Conservation (phyloP, 169 alveolate genomes). For the Perkinsus olseni region DNA sequence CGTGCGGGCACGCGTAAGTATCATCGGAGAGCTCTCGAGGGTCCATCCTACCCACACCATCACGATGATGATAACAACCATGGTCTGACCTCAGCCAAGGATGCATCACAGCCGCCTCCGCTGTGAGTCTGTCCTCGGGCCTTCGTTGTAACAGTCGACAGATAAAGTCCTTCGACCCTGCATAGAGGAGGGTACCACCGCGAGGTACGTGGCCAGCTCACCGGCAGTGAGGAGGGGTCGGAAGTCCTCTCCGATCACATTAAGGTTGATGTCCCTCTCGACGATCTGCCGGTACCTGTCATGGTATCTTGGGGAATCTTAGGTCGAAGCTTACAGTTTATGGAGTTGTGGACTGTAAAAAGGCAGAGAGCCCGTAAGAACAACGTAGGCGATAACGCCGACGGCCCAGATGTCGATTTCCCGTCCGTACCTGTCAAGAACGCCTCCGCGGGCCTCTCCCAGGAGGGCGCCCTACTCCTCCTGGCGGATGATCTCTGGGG, state of each 20-base stretch:
- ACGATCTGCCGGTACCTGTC: conserved; percentile 42
- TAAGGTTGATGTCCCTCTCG: conserved; percentile 32
- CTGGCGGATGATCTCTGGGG: conserved; percentile 45
- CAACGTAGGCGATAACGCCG: conserved; percentile 44
- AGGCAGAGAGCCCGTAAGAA: conserved; percentile 45
- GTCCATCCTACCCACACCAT: background rate
- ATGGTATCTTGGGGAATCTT: background rate
- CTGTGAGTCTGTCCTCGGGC: conserved; percentile 43
- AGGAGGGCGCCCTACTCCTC: conserved; percentile 26
- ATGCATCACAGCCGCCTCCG: conserved; percentile 36
- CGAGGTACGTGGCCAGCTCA: conserved; percentile 13
- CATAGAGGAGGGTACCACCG: conserved; percentile 11
- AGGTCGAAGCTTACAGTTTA: conserved; percentile 10
- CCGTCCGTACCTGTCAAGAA: conserved; percentile 24
- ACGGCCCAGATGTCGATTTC: conserved; percentile 48
- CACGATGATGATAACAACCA: background rate
- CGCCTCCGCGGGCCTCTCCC: background rate
- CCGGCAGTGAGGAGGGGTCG: background rate
- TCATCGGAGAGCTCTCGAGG: background rate
- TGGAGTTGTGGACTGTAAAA: conserved; percentile 37
- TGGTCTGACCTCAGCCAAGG: conserved; percentile 21
- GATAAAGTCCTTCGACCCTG: conserved; percentile 31
- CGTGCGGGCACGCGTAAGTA: background rate
- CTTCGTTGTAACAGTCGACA: conserved; percentile 37
- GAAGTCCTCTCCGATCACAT: conserved; percentile 4